These are phyloP conservation scores for Candida sp. DNA, from an alignment of 1,139 yeast genomes.

Conservation along the genomic window DNA sequence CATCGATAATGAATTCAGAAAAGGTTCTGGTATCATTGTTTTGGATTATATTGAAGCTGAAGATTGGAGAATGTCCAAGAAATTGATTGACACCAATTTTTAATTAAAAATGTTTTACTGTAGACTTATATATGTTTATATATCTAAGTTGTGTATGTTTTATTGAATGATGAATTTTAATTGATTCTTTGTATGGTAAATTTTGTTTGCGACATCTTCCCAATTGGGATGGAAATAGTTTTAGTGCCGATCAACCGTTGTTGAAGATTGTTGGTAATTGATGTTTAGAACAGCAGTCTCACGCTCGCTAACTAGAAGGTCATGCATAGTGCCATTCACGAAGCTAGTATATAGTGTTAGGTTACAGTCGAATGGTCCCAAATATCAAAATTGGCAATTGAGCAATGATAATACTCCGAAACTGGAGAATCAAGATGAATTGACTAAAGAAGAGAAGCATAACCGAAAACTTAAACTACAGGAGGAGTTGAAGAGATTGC, in stretches of 20 bases:
- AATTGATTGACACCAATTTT: slow-evolving; percentile 56
- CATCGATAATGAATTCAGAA: slow-evolving; percentile 48
- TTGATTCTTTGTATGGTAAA: too few relatives aligned
- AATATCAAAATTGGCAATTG: not conserved
- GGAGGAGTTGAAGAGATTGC: slow-evolving; percentile 1
- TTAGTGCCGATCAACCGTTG: not conserved
- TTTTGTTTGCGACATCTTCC: not conserved
- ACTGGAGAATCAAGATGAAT: not conserved
- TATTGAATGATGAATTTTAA: too few relatives aligned
- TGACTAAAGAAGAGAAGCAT: slow-evolving; percentile 1
- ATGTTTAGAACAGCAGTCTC: not conserved
- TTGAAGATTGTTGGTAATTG: not conserved
- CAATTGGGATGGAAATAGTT: not conserved
- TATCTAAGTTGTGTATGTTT: too few relatives aligned
- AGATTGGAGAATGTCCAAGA: slow-evolving; percentile 56
- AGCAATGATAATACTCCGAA: not conserved
- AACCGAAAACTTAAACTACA: slow-evolving; percentile 1
- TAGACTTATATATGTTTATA: too few relatives aligned
- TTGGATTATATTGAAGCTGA: slow-evolving; percentile 66
- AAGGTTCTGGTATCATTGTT: slow-evolving; percentile 58
- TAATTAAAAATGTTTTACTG: too few relatives aligned
- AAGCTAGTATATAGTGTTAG: not conserved
- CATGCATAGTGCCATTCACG: not conserved
- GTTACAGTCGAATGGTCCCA: not conserved
- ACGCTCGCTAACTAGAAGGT: not conserved